These are phyloP conservation scores for Coniochaeta prunicola DNA, from an alignment of 2,329 filamentous ascomycete genomes.

Conservation along the genomic window DNA sequence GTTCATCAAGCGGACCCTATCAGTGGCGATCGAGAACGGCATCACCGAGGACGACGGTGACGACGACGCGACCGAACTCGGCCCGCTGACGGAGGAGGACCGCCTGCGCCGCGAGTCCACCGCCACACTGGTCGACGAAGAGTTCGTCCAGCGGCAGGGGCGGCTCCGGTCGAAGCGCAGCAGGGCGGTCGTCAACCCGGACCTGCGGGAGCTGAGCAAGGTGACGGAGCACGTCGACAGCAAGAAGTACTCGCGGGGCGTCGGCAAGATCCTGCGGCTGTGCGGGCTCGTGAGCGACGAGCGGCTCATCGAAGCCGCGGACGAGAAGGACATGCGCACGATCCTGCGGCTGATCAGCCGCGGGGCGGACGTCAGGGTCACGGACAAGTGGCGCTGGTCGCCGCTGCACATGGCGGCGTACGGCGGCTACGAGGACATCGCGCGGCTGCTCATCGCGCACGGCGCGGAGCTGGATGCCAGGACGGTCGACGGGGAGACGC, in stretches of 20 bases:
- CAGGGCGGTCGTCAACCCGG: slow-evolving; percentile 15
- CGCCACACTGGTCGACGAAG: slow-evolving; percentile 9
- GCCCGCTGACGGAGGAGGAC: background rate
- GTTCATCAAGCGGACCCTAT: slow-evolving; percentile 18
- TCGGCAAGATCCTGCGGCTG: slow-evolving; percentile 15
- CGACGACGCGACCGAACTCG: slow-evolving; percentile 13
- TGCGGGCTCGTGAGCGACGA: slow-evolving; percentile 16
- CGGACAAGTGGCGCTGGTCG: slow-evolving; percentile 19
- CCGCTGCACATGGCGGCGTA: slow-evolving; percentile 20
- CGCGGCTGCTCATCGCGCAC: slow-evolving; percentile 16
- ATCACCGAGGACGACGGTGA: slow-evolving; percentile 3
- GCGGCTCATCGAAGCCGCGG: slow-evolving; percentile 19
- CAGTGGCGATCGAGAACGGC: slow-evolving; percentile 15
- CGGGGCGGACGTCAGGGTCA: slow-evolving; percentile 19
- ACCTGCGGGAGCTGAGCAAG: slow-evolving; percentile 15
- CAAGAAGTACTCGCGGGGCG: background rate
- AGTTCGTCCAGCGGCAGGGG: slow-evolving; percentile 13
- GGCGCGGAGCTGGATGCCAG: slow-evolving; percentile 17
- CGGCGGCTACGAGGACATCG: slow-evolving; percentile 16
- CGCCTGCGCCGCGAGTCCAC: slow-evolving; percentile 2
- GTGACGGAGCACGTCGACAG: slow-evolving; percentile 7
- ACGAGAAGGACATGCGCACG: slow-evolving; percentile 16
- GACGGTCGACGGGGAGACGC: slow-evolving; percentile 19
- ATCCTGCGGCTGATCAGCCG: slow-evolving; percentile 17
- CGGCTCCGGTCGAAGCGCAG: slow-evolving; percentile 5